A percentile compares a stretch with the other conserved stretches of the same genome.
Evolutionary conservation across 495 filamentous ascomycete species (phyloP).

Genomic region (Aspergillus sclerotioniger): DNA sequence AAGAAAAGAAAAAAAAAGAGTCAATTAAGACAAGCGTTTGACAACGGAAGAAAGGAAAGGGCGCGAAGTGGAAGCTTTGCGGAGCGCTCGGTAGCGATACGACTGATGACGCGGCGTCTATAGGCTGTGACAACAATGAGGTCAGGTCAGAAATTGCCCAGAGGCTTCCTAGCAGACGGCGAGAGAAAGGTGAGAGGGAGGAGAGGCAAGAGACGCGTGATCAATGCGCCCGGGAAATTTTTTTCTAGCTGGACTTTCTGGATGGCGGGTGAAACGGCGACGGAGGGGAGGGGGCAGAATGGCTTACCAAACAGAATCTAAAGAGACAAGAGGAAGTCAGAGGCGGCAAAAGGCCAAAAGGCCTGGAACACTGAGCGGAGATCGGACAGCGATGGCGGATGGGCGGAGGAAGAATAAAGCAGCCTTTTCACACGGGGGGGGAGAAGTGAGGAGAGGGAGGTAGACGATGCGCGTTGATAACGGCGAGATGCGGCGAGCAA

Average conservation of each 20-base stretch:
- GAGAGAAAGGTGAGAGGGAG: slow-evolving; percentile 2
- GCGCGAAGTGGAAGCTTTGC: slow-evolving; percentile 34
- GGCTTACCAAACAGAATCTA: slow-evolving; percentile 28
- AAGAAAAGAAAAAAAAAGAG: slow-evolving; percentile 27
- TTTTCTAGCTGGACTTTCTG: slow-evolving; percentile 3
- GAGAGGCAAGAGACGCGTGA: slow-evolving; percentile 18
- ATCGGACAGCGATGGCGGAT: slow-evolving; percentile 12
- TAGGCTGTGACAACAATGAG: slow-evolving; percentile 27
- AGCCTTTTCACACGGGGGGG: slow-evolving; percentile 12
- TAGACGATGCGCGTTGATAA: slow-evolving; percentile 15
- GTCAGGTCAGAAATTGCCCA: not conserved
- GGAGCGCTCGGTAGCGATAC: slow-evolving; percentile 32
- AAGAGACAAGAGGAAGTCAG: slow-evolving; percentile 15
- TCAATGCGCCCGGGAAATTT: slow-evolving; percentile 29
- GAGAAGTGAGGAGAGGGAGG: slow-evolving; percentile 6
- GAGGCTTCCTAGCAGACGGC: not conserved
- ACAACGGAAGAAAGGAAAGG: slow-evolving; percentile 26
- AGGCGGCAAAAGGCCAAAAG: slow-evolving; percentile 18
- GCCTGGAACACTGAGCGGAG: slow-evolving; percentile 10
- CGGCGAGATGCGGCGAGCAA: slow-evolving; percentile 20
- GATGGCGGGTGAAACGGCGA: not conserved
- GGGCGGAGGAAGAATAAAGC: slow-evolving; percentile 6
- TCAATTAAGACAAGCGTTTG: slow-evolving; percentile 20
- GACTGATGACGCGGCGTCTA: slow-evolving; percentile 42
- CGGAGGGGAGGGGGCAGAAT: slow-evolving; percentile 10